These are phyloP conservation scores for Suhomyces bolitotheri DNA, from an alignment of 1,139 yeast genomes.

Conservation along the genomic window DNA sequence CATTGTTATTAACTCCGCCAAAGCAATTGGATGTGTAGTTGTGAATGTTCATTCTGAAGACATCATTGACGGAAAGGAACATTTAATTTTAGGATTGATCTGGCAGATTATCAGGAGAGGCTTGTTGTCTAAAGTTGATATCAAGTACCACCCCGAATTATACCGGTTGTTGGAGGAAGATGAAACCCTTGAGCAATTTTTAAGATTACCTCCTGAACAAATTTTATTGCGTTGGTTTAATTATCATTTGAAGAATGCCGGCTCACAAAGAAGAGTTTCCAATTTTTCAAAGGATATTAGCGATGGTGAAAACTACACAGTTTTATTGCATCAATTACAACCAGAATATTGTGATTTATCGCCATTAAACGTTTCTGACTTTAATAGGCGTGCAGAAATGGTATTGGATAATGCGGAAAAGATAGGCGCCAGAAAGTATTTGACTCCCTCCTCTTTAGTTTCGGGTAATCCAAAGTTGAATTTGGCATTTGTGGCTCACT, in stretches of 20 bases:
- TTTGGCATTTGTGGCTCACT: slow-evolving; percentile 94
- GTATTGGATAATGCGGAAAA: slow-evolving; percentile 84
- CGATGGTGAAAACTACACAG: slow-evolving; percentile 95
- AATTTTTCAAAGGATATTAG: slow-evolving; percentile 86
- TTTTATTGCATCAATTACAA: slow-evolving; percentile 81
- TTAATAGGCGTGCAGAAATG: slow-evolving; percentile 81
- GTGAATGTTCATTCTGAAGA: slow-evolving; percentile 98
- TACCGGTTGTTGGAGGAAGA: slow-evolving; percentile 94
- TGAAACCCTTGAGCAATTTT: slow-evolving; percentile 94
- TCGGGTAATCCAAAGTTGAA: slow-evolving; percentile 97
- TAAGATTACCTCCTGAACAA: slow-evolving; percentile 97
- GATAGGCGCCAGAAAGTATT: slow-evolving; percentile 87
- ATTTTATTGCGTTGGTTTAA: slow-evolving; percentile 96
- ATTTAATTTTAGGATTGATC: slow-evolving; percentile 87
- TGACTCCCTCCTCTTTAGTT: slow-evolving; percentile 89
- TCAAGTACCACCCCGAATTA: slow-evolving; percentile 93
- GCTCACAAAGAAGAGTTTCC: slow-evolving; percentile 78
- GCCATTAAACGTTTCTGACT: slow-evolving; percentile 76
- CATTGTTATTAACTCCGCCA: slow-evolving; percentile 95
- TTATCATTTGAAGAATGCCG: slow-evolving; percentile 93
- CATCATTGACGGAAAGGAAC: slow-evolving; percentile 95
- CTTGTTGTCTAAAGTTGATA: slow-evolving; percentile 88
- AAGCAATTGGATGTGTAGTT: slow-evolving; percentile 97
- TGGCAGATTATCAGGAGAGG: slow-evolving; percentile 99
- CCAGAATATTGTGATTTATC: slow-evolving; percentile 79